Evolutionary conservation across 306 rosid species (phyloP).

Genomic region (Sophora flavescens): DNA sequence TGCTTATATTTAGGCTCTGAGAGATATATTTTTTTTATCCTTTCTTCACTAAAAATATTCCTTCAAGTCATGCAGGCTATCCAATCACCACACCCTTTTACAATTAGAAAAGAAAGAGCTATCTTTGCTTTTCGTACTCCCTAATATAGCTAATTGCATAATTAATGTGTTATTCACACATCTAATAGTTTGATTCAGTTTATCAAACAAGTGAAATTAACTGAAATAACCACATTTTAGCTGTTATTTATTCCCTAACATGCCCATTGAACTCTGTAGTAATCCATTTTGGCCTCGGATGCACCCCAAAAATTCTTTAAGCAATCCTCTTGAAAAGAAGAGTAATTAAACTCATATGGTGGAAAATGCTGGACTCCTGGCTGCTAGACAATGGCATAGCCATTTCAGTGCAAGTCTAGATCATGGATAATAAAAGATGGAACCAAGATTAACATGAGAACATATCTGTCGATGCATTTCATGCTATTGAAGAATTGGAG

Average conservation of each 20-base stretch:
- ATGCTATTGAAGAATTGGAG: conserved; percentile 75
- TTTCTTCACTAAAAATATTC: not conserved
- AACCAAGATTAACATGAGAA: conserved; percentile 33
- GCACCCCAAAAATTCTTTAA: conserved; percentile 53
- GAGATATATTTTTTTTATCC: not conserved
- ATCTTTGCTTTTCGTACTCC: not conserved
- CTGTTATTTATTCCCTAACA: conserved; percentile 54
- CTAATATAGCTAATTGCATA: not conserved
- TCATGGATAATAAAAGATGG: conserved; percentile 27
- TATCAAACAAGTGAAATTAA: conserved; percentile 26
- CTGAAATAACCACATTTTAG: conserved; percentile 10
- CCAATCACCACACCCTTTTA: conserved; percentile 7
- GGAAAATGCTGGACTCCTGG: conserved; percentile 73
- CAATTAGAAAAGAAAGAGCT: conserved; percentile 15
- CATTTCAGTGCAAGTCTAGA: conserved; percentile 91
- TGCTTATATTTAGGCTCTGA: no score
- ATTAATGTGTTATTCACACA: not conserved
- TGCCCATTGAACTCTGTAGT: conserved; percentile 83
- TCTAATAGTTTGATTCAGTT: not conserved
- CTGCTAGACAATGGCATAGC: conserved; percentile 87
- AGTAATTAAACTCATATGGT: conserved; percentile 59
- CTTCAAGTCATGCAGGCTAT: not conserved
- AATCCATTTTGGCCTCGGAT: conserved; percentile 79
- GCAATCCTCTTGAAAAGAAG: conserved; percentile 68
- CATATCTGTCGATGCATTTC: conserved; percentile 33